Base-by-base conservation (phyloP, 257 asterid species). In the Solanum rostratum region DNA sequence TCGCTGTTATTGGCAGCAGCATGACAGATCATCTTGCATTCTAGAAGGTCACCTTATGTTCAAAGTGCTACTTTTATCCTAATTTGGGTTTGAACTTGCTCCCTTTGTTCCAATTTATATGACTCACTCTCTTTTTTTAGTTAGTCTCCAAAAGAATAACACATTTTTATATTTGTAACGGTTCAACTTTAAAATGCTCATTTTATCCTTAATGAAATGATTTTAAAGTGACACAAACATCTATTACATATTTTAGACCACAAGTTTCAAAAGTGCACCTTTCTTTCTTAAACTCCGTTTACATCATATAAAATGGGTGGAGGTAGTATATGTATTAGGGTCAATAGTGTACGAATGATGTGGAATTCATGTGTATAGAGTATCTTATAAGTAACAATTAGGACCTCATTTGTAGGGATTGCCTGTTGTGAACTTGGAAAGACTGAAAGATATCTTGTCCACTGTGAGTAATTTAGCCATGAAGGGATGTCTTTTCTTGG, bases 401-500 rank as follows among this genome's bases (percentile, higher is more conserved):
- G 63, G 54, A 70, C 82, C 57, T 41, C 84, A 66, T 30, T 69
- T 84, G 79, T 89, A 95, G 98, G 98, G 98, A 87, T 84, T 93
- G 80, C 97, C 98, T 24, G 16, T 90, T 65, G 84, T 80, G 87
- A 90, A 88, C 84, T 53, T 95, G 86, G 91, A 90, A 69, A 79
- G 88, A 83, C 91, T 95, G 80, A 84, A 89, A 88, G 92, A 90
- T 55, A 88, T 90, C 68, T 87, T 95, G 86, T 86, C 55, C 10
- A 59, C 86, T 15, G 87, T 90, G 37, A 87, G 93, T 89, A 92
- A 87, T 88, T 88, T 93, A 83, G 93, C 95, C 74, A 86, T 86
- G 91, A 95, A 94, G 87, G 98, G 96, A 86, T 88, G 92, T 49
- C 85, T 89, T 63, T 78, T 95, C 78, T 33, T 92, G 20, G 98